These are phyloP conservation scores for Ampelomyces quisqualis DNA, from an alignment of 2,329 filamentous ascomycete species.

Conservation along the genomic window DNA sequence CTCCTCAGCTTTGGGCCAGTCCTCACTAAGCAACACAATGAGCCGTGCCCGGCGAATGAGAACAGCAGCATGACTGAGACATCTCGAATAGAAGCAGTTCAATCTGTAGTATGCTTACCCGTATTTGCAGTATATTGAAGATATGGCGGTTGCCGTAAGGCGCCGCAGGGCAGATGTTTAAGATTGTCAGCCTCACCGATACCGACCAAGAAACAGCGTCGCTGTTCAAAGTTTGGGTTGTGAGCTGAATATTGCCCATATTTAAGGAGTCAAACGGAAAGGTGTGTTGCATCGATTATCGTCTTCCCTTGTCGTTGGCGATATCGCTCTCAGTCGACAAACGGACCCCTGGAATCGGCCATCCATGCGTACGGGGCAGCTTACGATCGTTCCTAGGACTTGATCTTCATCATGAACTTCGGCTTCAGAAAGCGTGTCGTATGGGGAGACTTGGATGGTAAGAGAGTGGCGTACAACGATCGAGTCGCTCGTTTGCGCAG, in stretches of 20 bases:
- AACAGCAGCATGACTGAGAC: not conserved
- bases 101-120: too few relatives aligned
- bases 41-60: not conserved
- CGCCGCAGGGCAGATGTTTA: not conserved
- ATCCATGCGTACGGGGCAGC: too few relatives aligned
- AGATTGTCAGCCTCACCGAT: too few relatives aligned
- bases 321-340: too few relatives aligned
- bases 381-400: not conserved
- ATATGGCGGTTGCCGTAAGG: not conserved
- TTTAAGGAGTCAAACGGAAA: too few relatives aligned
- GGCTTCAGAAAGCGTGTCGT: not conserved
- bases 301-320: too few relatives aligned
- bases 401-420: not conserved
- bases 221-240: too few relatives aligned
- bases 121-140: too few relatives aligned
- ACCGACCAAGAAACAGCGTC: too few relatives aligned
- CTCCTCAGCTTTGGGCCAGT: not conserved
- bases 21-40: not conserved
- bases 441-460: not conserved
- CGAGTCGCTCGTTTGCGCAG: constrained; percentile 15
- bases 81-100: not conserved
- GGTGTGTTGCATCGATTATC: too few relatives aligned
- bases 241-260: too few relatives aligned
- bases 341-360: too few relatives aligned
- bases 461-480: constrained; percentile 15